Base-by-base conservation (phyloP, 345 rosid genomes). In the Erysimum cheiranthoides region DNA sequence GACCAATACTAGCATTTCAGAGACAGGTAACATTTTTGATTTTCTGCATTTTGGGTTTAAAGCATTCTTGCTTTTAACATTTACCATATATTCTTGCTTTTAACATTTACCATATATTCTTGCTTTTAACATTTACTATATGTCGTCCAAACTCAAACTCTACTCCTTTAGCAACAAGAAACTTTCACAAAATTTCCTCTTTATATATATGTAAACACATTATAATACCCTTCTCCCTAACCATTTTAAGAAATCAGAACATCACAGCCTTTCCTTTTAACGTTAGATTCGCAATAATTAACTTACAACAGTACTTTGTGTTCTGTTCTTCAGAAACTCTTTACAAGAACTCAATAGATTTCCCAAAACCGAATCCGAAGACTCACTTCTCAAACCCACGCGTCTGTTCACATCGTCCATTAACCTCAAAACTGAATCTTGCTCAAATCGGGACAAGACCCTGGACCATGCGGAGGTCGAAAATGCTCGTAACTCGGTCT, bases 301-400 rank as follows among this genome's bases (percentile, higher is more conserved):
- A 21, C 39, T 73, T 64, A 63, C 38, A 54, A 31, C 0, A n/a
- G n/a, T n/a, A 54, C 36, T 39, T 8, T 61, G 43, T 69, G 70
- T 68, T 76, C 64, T 69, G 50, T 43, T 76, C 74, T 67, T 73
- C n/a, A 86, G 42, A 66, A 80, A 81, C 68, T 85, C 86, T 78
- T 77, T 83, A 83, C 89, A 89, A 49, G 96, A 74, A 68, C 58
- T 59, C 47, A 88, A 70, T 11, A 94, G 72, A 78, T 82, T 90
- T 61, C 79, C 82, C 80, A 91, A 69, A 61, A 78, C 77, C 8
- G 74, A 54, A 64, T 76, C 71, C 8, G 82, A 67, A 1, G 63
- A 39, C 50, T 66, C 78, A 25, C 67, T 59, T 75, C 71, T 73
- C 14, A 25, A 57, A 39, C 77, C 70, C 47, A 83, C 11, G 38